Conservation (phyloP, 108 stramenopile species). For the Cyclotella cryptica region DNA sequence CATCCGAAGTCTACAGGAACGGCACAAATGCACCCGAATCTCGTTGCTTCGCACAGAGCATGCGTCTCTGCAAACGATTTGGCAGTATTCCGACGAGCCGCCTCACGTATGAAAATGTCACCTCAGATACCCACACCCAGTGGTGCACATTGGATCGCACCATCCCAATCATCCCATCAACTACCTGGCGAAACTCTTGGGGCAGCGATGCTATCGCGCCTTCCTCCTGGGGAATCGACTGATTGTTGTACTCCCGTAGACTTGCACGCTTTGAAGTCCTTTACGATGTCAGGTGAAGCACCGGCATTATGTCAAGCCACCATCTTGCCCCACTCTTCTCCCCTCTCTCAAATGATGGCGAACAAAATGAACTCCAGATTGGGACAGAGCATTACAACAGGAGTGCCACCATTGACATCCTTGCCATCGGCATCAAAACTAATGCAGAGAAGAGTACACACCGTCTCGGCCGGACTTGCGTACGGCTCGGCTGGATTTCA, state of each 20-base stretch:
- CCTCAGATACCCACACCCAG: not conserved
- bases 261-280: no score
- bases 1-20: not conserved
- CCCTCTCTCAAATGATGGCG: conserved; percentile 43
- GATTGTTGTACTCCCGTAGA: no score
- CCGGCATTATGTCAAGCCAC: not conserved
- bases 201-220: conserved; percentile 27
- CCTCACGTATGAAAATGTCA: conserved; percentile 28
- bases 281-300: not conserved
- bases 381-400: no score
- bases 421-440: not conserved
- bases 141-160: not conserved
- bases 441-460: not conserved
- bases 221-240: not conserved
- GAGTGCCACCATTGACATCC: no score
- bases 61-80: conserved; percentile 36
- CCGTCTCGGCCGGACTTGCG: conserved; percentile 29
- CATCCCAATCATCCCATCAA: not conserved
- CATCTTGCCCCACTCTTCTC: not conserved
- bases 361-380: not conserved
- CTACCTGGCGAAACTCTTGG: conserved; percentile 36
- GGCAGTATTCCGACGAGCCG: conserved; percentile 25
- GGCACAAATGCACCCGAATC: conserved; percentile 4
- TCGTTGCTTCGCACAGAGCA: conserved; percentile 24
- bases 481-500: conserved; percentile 30